phyloP scores from a whole-genome alignment of 2,329 filamentous ascomycete species.

The Teratosphaeriaceae sp. region DNA sequence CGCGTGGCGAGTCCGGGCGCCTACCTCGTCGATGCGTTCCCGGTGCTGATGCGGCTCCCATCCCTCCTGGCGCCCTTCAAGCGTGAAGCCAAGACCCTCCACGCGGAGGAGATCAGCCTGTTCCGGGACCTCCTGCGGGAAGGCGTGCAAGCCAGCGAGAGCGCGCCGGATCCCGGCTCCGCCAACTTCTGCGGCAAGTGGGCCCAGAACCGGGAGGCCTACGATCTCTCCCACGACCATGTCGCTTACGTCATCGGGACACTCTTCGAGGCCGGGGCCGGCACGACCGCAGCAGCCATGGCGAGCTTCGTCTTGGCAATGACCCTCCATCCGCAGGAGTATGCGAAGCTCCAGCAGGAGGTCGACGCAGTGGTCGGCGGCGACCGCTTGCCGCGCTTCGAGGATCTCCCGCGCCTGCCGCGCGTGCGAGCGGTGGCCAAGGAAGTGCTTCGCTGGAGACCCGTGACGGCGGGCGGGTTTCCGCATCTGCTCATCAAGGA shows the following conservation, averaged over 20 bases:
- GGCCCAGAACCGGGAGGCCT: constrained; percentile 16
- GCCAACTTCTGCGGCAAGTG: constrained; percentile 21
- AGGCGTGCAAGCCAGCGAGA: constrained; percentile 13
- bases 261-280: constrained; percentile 26
- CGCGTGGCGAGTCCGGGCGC: constrained; percentile 32
- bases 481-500: constrained; percentile 50
- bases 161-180: constrained; percentile 6
- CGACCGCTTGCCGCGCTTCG: constrained; percentile 28
- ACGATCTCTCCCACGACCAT: constrained; percentile 22
- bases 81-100: constrained; percentile 19
- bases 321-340: constrained; percentile 18
- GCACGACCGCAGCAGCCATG: constrained; percentile 28
- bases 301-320: constrained; percentile 27
- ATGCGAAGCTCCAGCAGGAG: constrained; percentile 24
- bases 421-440: constrained; percentile 36
- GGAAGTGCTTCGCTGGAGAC: constrained; percentile 41
- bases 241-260: constrained; percentile 28
- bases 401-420: constrained; percentile 32
- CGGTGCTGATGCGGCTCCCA: constrained; percentile 24
- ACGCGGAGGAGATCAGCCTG: constrained; percentile 22
- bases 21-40: constrained; percentile 30
- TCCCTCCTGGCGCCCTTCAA: constrained; percentile 27
- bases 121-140: constrained; percentile 28
- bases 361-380: constrained; percentile 28
- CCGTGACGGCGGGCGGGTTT: constrained; percentile 37